These are phyloP conservation scores for Pseudogymnoascus verrucosus DNA, from an alignment of 2,329 filamentous ascomycete species.

Conservation along the genomic window DNA sequence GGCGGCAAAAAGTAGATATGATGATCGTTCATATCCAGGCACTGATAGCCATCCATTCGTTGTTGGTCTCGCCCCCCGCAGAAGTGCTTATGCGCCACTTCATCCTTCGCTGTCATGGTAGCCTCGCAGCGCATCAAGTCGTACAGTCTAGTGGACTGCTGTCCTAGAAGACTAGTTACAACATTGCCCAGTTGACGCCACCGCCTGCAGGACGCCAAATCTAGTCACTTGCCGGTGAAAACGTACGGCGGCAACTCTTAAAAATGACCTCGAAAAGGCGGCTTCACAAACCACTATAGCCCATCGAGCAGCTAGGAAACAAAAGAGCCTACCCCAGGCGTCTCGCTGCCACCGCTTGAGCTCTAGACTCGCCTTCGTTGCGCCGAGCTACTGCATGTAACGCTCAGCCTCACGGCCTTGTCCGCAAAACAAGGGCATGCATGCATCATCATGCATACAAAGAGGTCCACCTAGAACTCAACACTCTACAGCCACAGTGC, in stretches of 20 bases:
- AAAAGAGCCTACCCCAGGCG: neutral
- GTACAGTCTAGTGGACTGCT: neutral
- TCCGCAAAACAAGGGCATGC: conserved; percentile 5
- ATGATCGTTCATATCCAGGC: neutral
- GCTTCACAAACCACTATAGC: neutral
- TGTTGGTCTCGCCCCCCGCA: neutral
- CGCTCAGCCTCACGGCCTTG: conserved; percentile 6
- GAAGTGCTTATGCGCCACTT: conserved; percentile 1
- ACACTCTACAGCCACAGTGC: neutral
- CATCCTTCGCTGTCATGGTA: neutral
- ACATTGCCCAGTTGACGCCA: conserved; percentile 2
- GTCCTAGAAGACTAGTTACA: neutral
- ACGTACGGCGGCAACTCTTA: neutral
- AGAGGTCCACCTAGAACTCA: conserved; percentile 8
- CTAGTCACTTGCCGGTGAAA: neutral
- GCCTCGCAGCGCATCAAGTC: neutral
- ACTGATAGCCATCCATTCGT: conserved; percentile 8
- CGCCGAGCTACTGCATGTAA: conserved; percentile 1
- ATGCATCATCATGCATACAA: conserved; percentile 8
- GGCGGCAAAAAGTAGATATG: neutral
- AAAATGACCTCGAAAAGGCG: neutral
- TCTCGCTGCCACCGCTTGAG: neutral
- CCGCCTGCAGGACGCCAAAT: neutral
- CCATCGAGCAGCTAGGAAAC: neutral
- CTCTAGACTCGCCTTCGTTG: conserved; percentile 5